Base-by-base conservation (phyloP, 208 protist species). In the Trichomonas vaginalis region DNA sequence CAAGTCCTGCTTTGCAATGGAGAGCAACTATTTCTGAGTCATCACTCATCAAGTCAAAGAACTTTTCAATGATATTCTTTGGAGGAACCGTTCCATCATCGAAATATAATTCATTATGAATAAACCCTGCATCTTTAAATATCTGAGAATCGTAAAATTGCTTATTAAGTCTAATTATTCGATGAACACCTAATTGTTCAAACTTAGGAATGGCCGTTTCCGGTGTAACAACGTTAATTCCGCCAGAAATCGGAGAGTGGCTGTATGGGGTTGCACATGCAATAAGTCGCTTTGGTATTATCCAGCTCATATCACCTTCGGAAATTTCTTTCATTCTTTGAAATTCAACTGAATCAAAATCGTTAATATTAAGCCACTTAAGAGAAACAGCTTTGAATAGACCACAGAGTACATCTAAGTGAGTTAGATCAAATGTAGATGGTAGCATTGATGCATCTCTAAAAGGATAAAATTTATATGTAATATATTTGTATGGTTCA, bases 241-340 rank as follows among this genome's bases (percentile, higher is more conserved):
- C 45, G 27, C 14, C 40, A 46, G 27, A 32, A 49, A 32, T 47
- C 9, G 82, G 82, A 47, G 39, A 47, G 8, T 45, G 39, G 17
- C 82, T 88, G 40, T 96, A 95, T 95, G 98, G 82, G 95, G 97
- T 86, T 97, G 98, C 97, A 96, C 99, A 98, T 40, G 98, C 98
- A 6, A 99, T 40, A 37, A 99, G 97, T 46, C 98, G 98, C 15
- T 97, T 95, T 46, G 98, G 98, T 6, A 99, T 97, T 95, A 99
- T 98, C 98, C 98, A 98, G 97, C 98, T 99, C 88, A 98, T 97
- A 96, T 99, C 98, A 39, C 98, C 98, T 96, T 98, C 97, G 51
- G 98, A 98, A 37, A 98, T 97, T 35, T 95, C 82, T 88, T 98
- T 98, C 80, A 98, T 98, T 83, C 97, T 96, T 51, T 98, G 97